Percentiles rank a stretch among this genome's conserved stretches.
Evolutionary conservation across 352 stramenopile species (phyloP).

Genomic region (Globisporangium cystogenes): DNA sequence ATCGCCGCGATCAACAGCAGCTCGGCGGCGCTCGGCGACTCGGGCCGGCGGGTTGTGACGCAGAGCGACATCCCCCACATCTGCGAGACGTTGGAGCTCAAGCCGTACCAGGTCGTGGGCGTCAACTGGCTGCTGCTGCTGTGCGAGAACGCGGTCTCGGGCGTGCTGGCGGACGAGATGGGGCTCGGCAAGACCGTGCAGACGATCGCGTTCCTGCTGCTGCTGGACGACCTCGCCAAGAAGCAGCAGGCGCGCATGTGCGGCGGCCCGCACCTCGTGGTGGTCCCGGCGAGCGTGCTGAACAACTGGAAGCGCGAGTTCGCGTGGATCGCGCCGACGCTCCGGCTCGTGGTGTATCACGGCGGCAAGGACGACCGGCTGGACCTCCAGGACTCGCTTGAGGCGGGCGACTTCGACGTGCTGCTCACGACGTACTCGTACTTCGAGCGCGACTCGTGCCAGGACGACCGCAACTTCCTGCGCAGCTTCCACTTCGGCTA

Average conservation of each 20-base stretch:
- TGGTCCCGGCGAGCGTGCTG: constrained; percentile 91
- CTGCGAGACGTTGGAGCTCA: constrained; percentile 63
- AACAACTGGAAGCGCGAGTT: constrained; percentile 93
- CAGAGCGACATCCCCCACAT: constrained; percentile 69
- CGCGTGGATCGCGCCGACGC: constrained; percentile 87
- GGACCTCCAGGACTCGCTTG: constrained; percentile 48
- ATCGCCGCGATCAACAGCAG: constrained; percentile 34
- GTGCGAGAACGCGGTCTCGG: constrained; percentile 73
- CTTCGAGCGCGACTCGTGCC: constrained; percentile 85
- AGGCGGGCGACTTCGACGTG: constrained; percentile 63
- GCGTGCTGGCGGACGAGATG: constrained; percentile 88
- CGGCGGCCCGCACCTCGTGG: constrained; percentile 82
- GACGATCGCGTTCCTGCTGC: constrained; percentile 71
- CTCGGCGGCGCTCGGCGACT: constrained; percentile 5
- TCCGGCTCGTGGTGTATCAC: constrained; percentile 87
- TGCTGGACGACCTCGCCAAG: constrained; percentile 48
- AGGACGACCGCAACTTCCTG: constrained; percentile 80
- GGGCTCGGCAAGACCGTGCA: constrained; percentile 93
- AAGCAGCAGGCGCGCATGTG: constrained; percentile 18
- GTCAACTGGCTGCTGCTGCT: constrained; percentile 81
- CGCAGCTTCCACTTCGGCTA: constrained; percentile 84
- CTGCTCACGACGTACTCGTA: constrained; percentile 91
- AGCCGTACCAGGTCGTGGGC: constrained; percentile 82
- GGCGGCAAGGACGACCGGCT: constrained; percentile 57
- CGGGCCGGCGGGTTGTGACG: constrained; percentile 44